Conservation (phyloP, 208 protist genomes). For the Wallacemonas sp. region DNA sequence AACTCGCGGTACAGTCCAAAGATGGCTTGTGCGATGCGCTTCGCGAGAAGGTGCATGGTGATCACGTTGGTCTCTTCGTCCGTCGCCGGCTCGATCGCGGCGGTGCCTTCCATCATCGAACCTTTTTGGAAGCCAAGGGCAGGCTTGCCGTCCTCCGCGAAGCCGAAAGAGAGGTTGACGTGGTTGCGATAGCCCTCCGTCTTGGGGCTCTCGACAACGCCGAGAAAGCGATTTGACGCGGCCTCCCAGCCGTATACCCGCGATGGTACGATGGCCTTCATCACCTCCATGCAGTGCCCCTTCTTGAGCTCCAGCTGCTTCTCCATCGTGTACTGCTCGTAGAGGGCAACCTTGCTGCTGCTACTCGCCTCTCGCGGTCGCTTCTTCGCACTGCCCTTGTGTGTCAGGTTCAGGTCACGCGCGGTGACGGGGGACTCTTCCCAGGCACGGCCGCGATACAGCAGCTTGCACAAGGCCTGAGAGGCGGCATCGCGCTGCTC, state of each 20-base stretch:
- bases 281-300: conserved; percentile 64
- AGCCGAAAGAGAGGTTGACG: conserved; percentile 89
- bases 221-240: conserved; percentile 46
- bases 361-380: conserved; percentile 33
- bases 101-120: conserved; percentile 71
- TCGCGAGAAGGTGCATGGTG: conserved; percentile 69
- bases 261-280: conserved; percentile 44
- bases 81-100: conserved; percentile 57
- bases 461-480: conserved; percentile 44
- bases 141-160: conserved; percentile 41
- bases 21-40: conserved; percentile 47
- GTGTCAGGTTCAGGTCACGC: conserved; percentile 67
- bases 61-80: conserved; percentile 43
- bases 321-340: conserved; percentile 65
- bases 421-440: conserved; percentile 45
- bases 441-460: conserved; percentile 62
- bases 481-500: conserved; percentile 52
- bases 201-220: conserved; percentile 71
- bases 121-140: conserved; percentile 74
- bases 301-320: conserved; percentile 81
- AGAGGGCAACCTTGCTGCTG: conserved; percentile 68
- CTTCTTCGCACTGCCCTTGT: conserved; percentile 72
- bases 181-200: conserved; percentile 93
- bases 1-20: conserved; percentile 50
- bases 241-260: conserved; percentile 34